phyloP scores from a whole-genome alignment of 139 green algal genomes.

The Diplosphaera chodatii region DNA sequence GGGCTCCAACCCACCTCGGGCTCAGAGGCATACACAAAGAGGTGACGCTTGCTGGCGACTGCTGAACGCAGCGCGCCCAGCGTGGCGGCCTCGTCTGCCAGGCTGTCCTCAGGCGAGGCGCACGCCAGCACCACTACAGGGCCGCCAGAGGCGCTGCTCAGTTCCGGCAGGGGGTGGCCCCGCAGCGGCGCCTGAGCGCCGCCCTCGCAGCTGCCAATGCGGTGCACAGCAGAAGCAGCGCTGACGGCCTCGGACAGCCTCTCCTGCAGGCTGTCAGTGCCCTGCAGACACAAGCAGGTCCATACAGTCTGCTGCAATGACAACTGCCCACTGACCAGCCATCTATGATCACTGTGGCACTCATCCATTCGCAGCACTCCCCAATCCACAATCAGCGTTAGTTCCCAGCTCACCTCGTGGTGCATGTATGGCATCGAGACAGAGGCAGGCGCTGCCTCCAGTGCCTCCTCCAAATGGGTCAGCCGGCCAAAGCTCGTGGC shows the following conservation, averaged over 20 bases:
- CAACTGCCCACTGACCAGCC: not conserved
- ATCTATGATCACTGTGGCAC: not conserved
- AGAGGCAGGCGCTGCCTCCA: not conserved
- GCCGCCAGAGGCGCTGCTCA: not conserved
- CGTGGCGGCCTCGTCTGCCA: not conserved
- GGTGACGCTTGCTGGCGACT: not conserved
- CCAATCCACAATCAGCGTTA: no score
- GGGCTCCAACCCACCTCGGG: not conserved
- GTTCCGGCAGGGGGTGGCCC: not conserved
- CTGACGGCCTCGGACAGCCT: not conserved
- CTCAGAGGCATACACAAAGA: not conserved
- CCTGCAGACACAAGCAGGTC: no score
- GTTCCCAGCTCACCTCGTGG: not conserved
- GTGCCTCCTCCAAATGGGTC: not conserved
- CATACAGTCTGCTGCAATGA: not conserved
- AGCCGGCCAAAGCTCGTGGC: not conserved
- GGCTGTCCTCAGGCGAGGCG: not conserved
- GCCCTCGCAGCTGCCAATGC: not conserved
- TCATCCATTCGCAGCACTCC: no score
- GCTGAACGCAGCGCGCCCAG: not conserved
- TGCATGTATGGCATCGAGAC: not conserved
- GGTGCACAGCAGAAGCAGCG: not conserved
- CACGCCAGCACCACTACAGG: not conserved
- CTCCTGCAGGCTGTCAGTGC: not conserved
- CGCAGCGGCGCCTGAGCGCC: not conserved